Evolutionary conservation across 805 yeast genomes (phyloP).

Genomic region (Lipomyces kockii): DNA sequence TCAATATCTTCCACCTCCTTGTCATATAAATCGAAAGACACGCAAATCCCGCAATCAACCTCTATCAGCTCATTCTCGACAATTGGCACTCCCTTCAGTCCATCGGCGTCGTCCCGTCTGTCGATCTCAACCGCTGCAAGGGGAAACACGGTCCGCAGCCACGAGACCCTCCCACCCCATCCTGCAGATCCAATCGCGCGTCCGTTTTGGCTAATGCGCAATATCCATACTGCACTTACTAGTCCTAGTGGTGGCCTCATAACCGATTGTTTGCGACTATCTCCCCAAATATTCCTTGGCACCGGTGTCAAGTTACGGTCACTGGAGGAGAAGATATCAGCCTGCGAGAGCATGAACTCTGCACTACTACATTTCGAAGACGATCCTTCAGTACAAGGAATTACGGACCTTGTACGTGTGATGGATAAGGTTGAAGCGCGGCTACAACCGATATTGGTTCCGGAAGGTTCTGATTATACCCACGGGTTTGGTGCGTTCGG

Average conservation of each 20-base stretch:
- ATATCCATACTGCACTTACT: conserved; percentile 16
- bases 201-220: conserved; percentile 25
- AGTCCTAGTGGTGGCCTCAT: conserved; percentile 12
- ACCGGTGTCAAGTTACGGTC: conserved; percentile 13
- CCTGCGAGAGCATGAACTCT: conserved; percentile 9
- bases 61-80: conserved; percentile 4
- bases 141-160: not conserved
- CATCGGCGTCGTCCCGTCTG: not conserved
- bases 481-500: conserved; percentile 1
- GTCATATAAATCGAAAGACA: not conserved
- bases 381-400: conserved; percentile 6
- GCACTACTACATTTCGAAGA: conserved; percentile 13
- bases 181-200: conserved; percentile 9
- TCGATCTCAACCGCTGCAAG: not conserved
- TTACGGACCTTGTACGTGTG: conserved; percentile 6
- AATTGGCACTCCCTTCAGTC: not conserved
- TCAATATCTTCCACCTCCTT: not conserved
- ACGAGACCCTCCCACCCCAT: not conserved
- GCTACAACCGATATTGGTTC: not conserved
- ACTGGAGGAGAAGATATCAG: conserved; percentile 16
- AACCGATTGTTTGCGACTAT: not conserved
- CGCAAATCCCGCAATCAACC: not conserved
- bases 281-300: conserved; percentile 15
- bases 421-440: conserved; percentile 16
- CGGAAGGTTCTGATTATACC: not conserved